These are phyloP conservation scores for Ecytonucleospora hepatopenaei DNA, from an alignment of 371 early-diverging fungal genomes.

Conservation along the genomic window DNA sequence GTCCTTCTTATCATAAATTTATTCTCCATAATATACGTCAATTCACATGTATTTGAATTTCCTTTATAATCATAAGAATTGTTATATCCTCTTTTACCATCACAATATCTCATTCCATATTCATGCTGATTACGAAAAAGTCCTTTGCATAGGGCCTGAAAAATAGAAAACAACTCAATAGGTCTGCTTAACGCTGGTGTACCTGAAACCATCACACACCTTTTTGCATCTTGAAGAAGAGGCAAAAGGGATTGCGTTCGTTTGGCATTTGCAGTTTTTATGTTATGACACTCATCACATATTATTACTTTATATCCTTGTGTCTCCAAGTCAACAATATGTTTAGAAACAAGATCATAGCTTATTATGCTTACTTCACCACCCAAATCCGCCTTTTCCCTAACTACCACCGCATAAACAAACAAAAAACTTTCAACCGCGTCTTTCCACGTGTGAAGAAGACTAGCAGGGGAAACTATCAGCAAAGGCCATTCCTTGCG, in stretches of 20 bases:
- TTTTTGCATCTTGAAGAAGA: conserved; percentile 53
- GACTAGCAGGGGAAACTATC: conserved; percentile 60
- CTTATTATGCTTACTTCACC: conserved; percentile 37
- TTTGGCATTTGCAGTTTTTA: conserved; percentile 58
- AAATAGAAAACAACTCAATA: conserved; percentile 60
- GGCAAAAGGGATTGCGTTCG: conserved; percentile 58
- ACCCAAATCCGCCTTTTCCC: conserved; percentile 21
- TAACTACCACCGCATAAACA: conserved; percentile 25
- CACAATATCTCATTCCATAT: conserved; percentile 61
- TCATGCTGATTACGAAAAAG: conserved; percentile 53
- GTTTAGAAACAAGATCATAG: conserved; percentile 41
- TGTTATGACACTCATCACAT: conserved; percentile 59
- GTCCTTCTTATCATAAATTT: conserved; percentile 60
- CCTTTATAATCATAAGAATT: conserved; percentile 53
- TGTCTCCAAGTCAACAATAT: conserved; percentile 1
- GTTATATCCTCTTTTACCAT: conserved; percentile 49
- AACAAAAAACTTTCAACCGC: conserved; percentile 58
- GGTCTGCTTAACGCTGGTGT: conserved; percentile 62
- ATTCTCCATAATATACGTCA: conserved; percentile 58
- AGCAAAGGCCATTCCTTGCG: conserved; percentile 59
- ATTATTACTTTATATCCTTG: conserved; percentile 44
- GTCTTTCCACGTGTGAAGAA: conserved; percentile 59
- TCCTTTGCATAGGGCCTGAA: conserved; percentile 55
- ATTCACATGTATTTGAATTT: conserved; percentile 59
- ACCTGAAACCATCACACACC: conserved; percentile 58